Evolutionary conservation across 768 basidiomycete species (phyloP), one percentile per base, ranked within the genome.

Genomic region (Kondoa subrosea): DNA sequence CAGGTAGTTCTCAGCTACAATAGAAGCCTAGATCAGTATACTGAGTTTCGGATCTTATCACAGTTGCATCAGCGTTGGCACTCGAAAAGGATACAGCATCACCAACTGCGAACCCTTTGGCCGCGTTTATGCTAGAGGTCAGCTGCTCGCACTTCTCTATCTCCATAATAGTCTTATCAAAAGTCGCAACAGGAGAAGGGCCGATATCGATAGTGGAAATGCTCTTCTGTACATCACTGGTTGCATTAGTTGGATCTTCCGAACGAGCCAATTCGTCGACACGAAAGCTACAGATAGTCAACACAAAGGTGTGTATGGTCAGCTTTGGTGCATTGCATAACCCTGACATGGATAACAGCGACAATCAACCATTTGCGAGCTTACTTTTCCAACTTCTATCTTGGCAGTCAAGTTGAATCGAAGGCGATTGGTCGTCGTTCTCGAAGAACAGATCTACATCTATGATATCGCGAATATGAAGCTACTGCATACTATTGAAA

Each of bases 391-490:
- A 0, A 91, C 91, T 0, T 89, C 90, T 1, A 92, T 99, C 66
- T 85, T 99, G 30, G 84, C 89, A n/a, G 93, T 99, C 76, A 96
- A 95, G 80, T 82, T 99, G 74, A 99, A 99, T 78, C 85, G 95
- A 66, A 93, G 95, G 78, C 88, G 91, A 0, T 84, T 99, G 59
- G 89, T 96, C 32, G 91, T 99, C 73, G 87, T 97, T 3, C 83
- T 99, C 62, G 95, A 96, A 76, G 83, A 83, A n/a, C 92, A 96
- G 77, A 96, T 99, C 59, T 99, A 99, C 80, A 91, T 96, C 63
- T 97, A 97, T 75, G 95, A 99, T 76, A 97, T 97, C 74, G 89
- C 87, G 61, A 99, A 96, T 72, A 97, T 99, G 95, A 86, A 91
- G 67, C 82, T 99, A 30, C 79, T 95, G 50, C 93, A 97, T 77